phyloP scores from a whole-genome alignment of 495 filamentous ascomycete species.

The Aspergillus sparsus region DNA sequence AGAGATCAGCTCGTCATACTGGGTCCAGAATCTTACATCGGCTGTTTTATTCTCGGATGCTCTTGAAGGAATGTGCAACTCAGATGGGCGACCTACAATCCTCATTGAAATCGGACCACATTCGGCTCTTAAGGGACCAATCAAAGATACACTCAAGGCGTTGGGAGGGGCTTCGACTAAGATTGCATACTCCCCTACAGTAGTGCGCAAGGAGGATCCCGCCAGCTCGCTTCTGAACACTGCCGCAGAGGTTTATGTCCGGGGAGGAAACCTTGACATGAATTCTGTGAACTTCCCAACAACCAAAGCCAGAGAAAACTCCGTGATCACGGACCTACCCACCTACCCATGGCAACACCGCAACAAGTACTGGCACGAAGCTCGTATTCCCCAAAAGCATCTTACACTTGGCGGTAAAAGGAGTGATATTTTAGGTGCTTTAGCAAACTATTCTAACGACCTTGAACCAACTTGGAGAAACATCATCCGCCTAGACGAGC shows the following conservation, averaged over 20 bases:
- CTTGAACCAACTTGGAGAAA: background rate
- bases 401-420: background rate
- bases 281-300: background rate
- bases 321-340: background rate
- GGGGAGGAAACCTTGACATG: background rate
- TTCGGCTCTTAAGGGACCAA: constrained; percentile 2
- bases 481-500: background rate
- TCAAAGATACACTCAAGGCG: background rate
- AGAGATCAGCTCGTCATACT: background rate
- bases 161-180: background rate
- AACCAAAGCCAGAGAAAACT: background rate
- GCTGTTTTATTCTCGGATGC: background rate
- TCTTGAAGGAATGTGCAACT: background rate
- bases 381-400: background rate
- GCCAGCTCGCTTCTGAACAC: background rate
- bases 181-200: background rate
- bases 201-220: background rate
- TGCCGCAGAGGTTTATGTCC: background rate
- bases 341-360: background rate
- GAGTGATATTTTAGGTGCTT: background rate
- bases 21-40: background rate
- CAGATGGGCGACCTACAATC: background rate
- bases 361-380: background rate
- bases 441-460: background rate
- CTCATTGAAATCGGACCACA: constrained; percentile 11